Percentiles rank a stretch among this genome's conserved stretches.
phyloP scores from a whole-genome alignment of 2,329 filamentous ascomycete species.

The Penicillium sp. region DNA sequence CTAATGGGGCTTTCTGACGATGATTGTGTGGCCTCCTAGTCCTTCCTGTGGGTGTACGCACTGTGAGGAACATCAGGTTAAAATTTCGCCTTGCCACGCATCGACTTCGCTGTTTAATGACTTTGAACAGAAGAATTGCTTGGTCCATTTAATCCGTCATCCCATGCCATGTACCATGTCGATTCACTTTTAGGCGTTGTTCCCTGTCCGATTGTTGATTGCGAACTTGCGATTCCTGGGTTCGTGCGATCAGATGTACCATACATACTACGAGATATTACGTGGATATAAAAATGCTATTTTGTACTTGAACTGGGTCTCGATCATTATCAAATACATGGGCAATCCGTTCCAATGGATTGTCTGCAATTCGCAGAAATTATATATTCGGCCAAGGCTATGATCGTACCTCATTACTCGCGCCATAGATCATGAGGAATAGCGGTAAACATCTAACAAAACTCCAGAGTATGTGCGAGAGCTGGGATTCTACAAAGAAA shows the following conservation, averaged over 20 bases:
- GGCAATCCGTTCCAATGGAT: neutral
- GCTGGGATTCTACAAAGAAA: neutral
- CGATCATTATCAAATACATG: neutral
- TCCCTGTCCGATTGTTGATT: neutral
- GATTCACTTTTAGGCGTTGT: neutral
- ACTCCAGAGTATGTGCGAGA: slow-evolving; percentile 1
- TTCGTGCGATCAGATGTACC: neutral
- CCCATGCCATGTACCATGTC: neutral
- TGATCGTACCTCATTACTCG: neutral
- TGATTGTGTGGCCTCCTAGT: neutral
- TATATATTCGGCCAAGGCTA: neutral
- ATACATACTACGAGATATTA: neutral
- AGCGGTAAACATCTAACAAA: neutral
- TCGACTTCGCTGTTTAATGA: neutral
- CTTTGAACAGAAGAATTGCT: neutral
- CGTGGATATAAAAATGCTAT: neutral
- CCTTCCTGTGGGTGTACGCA: neutral
- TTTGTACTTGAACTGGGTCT: neutral
- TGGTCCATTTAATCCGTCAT: neutral
- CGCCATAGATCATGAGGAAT: neutral
- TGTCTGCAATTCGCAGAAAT: neutral
- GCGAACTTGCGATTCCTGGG: neutral
- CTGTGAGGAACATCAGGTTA: neutral
- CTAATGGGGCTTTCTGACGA: neutral
- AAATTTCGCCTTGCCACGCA: neutral